Percentiles rank a stretch among this genome's conserved stretches.
phyloP scores from a whole-genome alignment of 1,139 yeast species.

The Pichiaceae sp. region DNA sequence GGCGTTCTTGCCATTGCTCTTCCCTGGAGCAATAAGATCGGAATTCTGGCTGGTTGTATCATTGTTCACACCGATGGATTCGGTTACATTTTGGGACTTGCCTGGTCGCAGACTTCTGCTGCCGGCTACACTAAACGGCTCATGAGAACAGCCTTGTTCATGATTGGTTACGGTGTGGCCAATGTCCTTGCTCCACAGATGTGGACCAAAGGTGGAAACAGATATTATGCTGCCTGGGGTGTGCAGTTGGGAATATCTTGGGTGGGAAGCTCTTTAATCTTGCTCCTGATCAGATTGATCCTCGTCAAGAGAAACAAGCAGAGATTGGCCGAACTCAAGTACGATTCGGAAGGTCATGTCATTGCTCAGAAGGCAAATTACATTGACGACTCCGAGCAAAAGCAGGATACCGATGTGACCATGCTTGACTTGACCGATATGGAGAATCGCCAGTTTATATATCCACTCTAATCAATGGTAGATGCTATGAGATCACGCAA shows the following conservation, averaged over 20 bases:
- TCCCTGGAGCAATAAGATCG: constrained; percentile 32
- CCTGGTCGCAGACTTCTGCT: constrained; percentile 19
- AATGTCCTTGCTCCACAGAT: constrained; percentile 23
- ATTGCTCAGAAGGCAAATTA: constrained; percentile 20
- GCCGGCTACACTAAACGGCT: constrained; percentile 25
- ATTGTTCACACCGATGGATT: constrained; percentile 16
- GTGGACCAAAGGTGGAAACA: constrained; percentile 19
- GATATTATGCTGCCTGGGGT: constrained; percentile 25
- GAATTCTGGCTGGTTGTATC: constrained; percentile 30
- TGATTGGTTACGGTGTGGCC: constrained; percentile 16
- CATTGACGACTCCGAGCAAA: constrained; percentile 1
- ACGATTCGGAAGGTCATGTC: constrained; percentile 9
- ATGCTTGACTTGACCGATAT: constrained; percentile 16
- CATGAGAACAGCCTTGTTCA: constrained; percentile 18
- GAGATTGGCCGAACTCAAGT: constrained; percentile 11
- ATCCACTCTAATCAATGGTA: constrained; percentile 1
- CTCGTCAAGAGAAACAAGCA: constrained; percentile 26
- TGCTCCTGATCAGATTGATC: constrained; percentile 25
- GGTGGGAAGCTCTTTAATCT: constrained; percentile 23
- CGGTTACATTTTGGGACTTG: constrained; percentile 17
- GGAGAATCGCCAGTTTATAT: constrained; percentile 3
- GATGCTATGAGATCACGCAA: too few relatives aligned
- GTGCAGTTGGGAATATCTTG: constrained; percentile 26
- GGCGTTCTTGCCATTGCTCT: constrained; percentile 34
- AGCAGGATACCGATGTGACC: constrained; percentile 26